Evolutionary conservation across 164 flowering plant genomes (phyloP).

Genomic region (Warburgia ugandensis): DNA sequence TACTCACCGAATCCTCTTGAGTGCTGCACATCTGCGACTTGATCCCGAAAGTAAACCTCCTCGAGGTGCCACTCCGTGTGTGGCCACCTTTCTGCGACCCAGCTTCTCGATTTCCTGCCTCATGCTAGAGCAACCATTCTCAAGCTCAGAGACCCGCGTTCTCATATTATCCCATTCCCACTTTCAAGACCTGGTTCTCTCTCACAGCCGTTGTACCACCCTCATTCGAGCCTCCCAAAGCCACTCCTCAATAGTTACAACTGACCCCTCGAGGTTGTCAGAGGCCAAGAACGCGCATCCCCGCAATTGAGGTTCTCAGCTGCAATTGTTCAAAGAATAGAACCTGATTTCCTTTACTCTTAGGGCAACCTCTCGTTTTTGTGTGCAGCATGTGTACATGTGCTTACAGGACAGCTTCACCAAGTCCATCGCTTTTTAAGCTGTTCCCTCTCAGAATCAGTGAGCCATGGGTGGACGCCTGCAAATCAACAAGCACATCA

Average conservation of each 20-base stretch:
- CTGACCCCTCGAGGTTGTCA: conserved; percentile 82
- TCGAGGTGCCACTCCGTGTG: conserved; percentile 64
- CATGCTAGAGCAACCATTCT: conserved; percentile 86
- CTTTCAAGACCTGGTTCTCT: conserved; percentile 87
- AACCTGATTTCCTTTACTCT: conserved; percentile 87
- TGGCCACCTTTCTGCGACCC: conserved; percentile 36
- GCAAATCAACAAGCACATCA: too few species aligned
- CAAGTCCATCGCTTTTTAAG: conserved; percentile 89
- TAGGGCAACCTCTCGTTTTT: conserved; percentile 87
- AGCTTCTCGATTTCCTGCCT: conserved; percentile 80
- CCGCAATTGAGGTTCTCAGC: conserved; percentile 81
- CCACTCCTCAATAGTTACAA: conserved; percentile 68
- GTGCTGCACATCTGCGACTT: conserved; percentile 96
- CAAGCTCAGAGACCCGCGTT: conserved; percentile 80
- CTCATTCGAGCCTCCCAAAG: conserved; percentile 35
- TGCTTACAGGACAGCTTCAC: conserved; percentile 93
- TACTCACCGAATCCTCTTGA: conserved; percentile 69
- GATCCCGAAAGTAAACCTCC: conserved; percentile 65
- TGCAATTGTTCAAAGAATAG: conserved; percentile 96
- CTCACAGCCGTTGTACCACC: conserved; percentile 60
- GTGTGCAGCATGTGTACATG: conserved; percentile 98
- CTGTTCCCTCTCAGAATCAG: conserved; percentile 82
- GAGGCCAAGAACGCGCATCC: conserved; percentile 90
- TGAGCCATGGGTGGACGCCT: conserved; percentile 95
- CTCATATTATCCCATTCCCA: conserved; percentile 97